Evolutionary conservation across 2,329 filamentous ascomycete genomes (phyloP).

Genomic region (Apiospora arundinis): DNA sequence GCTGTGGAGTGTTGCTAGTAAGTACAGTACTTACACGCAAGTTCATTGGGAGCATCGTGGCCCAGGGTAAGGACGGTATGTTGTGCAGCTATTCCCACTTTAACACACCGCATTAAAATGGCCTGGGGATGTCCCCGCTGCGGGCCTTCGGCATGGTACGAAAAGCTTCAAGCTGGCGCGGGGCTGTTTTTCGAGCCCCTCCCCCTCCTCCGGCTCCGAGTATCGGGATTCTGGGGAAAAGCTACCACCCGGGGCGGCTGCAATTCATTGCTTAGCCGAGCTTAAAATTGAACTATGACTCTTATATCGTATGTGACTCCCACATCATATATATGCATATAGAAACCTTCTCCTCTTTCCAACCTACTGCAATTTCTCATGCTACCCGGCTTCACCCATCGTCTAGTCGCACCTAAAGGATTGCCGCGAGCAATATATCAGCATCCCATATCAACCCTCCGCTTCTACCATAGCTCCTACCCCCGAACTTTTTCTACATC

Average conservation of each 20-base stretch:
- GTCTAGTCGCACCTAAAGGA: background rate
- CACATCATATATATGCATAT: too few species aligned
- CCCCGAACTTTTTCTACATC: background rate
- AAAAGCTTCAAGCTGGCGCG: background rate
- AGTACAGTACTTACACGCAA: too few species aligned
- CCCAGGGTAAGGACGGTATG: background rate
- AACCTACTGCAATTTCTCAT: background rate
- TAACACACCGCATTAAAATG: background rate
- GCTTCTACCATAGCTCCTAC: background rate
- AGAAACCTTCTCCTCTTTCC: background rate
- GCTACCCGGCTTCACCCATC: background rate
- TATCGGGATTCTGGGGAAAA: conserved; percentile 11
- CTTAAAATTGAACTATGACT: background rate
- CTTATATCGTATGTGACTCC: background rate
- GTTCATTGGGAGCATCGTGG: background rate
- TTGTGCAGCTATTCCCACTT: background rate
- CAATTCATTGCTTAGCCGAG: background rate
- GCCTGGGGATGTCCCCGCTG: conserved; percentile 3
- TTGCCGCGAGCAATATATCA: too few species aligned
- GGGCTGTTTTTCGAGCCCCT: background rate
- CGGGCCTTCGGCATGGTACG: background rate
- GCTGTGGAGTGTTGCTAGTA: too few species aligned
- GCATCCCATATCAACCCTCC: too few species aligned
- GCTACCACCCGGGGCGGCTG: background rate
- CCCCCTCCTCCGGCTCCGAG: conserved; percentile 3